Conservation (phyloP, 1,139 yeast species). For the Saccharomyces hybrid region DNA sequence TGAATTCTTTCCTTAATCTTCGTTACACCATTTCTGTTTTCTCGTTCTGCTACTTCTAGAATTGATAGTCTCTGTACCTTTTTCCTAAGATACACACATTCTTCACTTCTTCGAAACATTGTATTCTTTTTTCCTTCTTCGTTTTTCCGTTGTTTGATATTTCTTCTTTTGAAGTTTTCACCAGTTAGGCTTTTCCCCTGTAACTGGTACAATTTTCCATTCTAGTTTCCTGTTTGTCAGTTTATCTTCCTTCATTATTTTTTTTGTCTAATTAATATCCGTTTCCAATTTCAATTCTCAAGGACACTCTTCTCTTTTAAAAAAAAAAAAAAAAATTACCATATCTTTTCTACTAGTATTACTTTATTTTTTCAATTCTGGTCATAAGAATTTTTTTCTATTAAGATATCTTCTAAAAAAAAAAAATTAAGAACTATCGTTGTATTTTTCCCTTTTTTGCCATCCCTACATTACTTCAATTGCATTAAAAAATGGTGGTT, state of each 20-base stretch:
- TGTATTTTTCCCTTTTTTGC: not conserved
- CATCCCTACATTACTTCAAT: not conserved
- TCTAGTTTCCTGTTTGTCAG: not conserved
- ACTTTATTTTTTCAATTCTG: not conserved
- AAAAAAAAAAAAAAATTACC: not conserved
- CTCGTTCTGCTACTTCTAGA: not conserved
- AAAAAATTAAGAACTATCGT: not conserved
- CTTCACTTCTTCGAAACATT: not conserved
- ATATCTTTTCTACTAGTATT: not conserved
- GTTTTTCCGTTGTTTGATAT: not conserved
- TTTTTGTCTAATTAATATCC: not conserved
- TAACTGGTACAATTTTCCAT: not conserved
- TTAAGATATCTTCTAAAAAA: not conserved
- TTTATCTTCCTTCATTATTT: not conserved
- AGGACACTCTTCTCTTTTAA: not conserved
- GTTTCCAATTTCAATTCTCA: conserved; percentile 1
- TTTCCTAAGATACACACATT: not conserved
- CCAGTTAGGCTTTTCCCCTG: not conserved
- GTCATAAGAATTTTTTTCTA: not conserved
- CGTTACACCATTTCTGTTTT: not conserved
- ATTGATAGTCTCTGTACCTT: not conserved
- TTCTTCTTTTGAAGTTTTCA: not conserved
- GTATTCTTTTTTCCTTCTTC: not conserved
- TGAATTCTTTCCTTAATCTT: not conserved
- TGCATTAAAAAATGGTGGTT: not conserved